phyloP scores from a whole-genome alignment of 208 protist species.

The Pavlovales sp. region DNA sequence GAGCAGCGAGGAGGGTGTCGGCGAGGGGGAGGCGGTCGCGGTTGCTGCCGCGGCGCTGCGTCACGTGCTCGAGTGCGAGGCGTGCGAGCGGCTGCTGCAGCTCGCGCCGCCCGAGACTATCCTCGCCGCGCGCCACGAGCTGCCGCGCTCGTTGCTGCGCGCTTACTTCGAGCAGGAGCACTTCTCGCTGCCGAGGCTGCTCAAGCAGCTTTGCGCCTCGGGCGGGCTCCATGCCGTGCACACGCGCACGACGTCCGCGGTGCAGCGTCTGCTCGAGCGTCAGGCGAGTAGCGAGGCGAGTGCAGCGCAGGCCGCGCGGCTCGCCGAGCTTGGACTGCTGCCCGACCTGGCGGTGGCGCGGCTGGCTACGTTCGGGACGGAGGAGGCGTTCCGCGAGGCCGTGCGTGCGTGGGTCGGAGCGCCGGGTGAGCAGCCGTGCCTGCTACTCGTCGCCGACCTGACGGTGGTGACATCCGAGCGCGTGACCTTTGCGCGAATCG shows the following conservation, averaged over 20 bases:
- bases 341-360: neutral
- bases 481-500: too few relatives aligned
- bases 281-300: neutral
- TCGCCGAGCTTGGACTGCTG: too few relatives aligned
- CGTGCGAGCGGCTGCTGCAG: neutral
- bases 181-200: neutral
- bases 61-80: neutral
- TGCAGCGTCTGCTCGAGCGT: neutral
- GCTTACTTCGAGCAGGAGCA: constrained; percentile 16
- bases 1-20: too few relatives aligned
- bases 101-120: neutral
- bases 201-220: neutral
- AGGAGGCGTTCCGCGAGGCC: neutral
- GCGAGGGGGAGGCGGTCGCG: too few relatives aligned
- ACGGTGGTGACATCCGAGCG: too few relatives aligned
- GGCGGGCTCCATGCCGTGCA: neutral
- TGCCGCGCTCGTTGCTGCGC: neutral
- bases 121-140: neutral
- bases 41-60: too few relatives aligned
- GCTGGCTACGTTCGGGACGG: neutral
- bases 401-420: neutral
- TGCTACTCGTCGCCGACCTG: too few relatives aligned
- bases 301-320: too few relatives aligned
- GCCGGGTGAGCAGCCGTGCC: too few relatives aligned
- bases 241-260: constrained; percentile 1